phyloP scores from a whole-genome alignment of 108 stramenopile genomes.

The Skeletonema tropicum region DNA sequence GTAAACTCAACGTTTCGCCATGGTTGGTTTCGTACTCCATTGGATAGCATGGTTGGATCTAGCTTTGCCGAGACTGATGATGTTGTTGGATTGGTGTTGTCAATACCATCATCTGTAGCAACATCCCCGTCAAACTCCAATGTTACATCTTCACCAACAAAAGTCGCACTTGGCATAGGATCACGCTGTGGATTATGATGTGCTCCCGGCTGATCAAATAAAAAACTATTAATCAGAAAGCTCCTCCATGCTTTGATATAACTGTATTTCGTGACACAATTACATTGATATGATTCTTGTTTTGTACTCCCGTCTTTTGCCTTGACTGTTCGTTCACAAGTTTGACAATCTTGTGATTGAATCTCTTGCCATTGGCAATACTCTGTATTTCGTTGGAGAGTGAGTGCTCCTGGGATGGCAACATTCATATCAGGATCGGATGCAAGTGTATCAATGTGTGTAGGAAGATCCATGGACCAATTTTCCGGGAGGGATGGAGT shows the following conservation, averaged over 20 bases:
- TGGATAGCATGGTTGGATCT: constrained; percentile 23
- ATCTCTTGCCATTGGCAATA: constrained; percentile 49
- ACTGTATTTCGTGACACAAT: constrained; percentile 38
- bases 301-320: constrained; percentile 38
- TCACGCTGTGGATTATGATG: constrained; percentile 51
- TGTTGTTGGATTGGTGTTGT: neutral
- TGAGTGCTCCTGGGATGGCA: constrained; percentile 26
- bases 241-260: constrained; percentile 41
- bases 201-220: constrained; percentile 50
- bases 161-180: constrained; percentile 40
- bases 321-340: constrained; percentile 29
- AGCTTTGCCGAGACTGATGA: constrained; percentile 3
- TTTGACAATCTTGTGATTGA: constrained; percentile 15
- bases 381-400: constrained; percentile 24
- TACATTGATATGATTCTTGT: constrained; percentile 35
- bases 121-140: constrained; percentile 12
- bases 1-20: constrained; percentile 37
- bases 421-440: constrained; percentile 14
- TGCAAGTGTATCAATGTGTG: neutral
- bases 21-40: constrained; percentile 30
- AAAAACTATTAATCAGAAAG: constrained; percentile 18
- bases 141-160: constrained; percentile 15
- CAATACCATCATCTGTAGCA: neutral
- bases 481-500: constrained; percentile 7
- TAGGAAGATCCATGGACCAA: constrained; percentile 19